Base-by-base conservation (phyloP, 2,329 filamentous ascomycete genomes). In the Fusarium torulosum region DNA sequence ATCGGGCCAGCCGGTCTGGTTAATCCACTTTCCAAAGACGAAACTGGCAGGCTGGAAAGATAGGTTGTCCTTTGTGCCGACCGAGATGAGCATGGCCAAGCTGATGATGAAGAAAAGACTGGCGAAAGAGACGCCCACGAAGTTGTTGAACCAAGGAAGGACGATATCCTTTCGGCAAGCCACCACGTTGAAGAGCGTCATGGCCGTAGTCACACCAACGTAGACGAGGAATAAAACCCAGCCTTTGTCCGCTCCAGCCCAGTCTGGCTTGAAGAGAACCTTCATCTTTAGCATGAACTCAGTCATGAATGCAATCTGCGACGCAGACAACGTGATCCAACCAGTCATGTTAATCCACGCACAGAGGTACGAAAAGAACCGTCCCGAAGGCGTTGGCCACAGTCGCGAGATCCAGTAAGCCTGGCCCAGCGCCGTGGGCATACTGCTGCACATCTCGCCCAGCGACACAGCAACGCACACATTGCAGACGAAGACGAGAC, bases 301-400 rank as follows among this genome's bases (percentile, higher is more conserved):
- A 4, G 84, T 83, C 84, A 88, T 87, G 69, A 88, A 88, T 14
- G 84, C 85, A 23, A 84, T 79, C 60, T 86, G 83, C 2, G 84
- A 86, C 0, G 85, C 86, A 0, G 83, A 83, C 58, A 88, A 74
- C 0, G 84, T 83, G 80, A 84, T 86, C 86, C 86, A 88, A 14
- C 85, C 86, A 59, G 87, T 87, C 0, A 82, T 86, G 73, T 88
- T 88, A 70, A 87, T 85, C 84, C 85, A 88, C 3, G 85, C 86
- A 65, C 84, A 86, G 75, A 88, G 80, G 69, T 88, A 88, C 2
- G 83, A 85, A 6, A 75, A 70, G 61, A 86, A 85, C 3, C 85
- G 80, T 3, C 85, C 86, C 1, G 15, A 71, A 69, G 58, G 74
- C 46, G 79, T 81, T 75, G 50, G 70, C 71, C 74, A 78, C 29